These are phyloP conservation scores for Chrysosporium queenslandicum DNA, from an alignment of 2,329 filamentous ascomycete genomes.

Conservation along the genomic window DNA sequence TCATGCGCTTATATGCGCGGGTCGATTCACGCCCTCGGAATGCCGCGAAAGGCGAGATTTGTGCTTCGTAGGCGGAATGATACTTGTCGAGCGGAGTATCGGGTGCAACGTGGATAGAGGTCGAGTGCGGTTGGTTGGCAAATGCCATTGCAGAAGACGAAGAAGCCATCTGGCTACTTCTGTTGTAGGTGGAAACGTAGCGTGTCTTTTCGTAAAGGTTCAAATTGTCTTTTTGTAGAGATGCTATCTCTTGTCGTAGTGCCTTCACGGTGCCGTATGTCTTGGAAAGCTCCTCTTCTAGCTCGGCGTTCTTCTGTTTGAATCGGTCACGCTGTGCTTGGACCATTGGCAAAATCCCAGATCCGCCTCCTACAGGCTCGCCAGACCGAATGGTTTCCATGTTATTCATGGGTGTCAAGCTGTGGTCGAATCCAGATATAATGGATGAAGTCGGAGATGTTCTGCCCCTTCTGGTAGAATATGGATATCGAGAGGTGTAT, in stretches of 20 bases:
- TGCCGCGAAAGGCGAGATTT: constrained; percentile 88
- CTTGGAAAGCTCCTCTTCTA: constrained; percentile 83
- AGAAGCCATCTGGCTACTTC: constrained; percentile 46
- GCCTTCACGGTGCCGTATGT: constrained; percentile 72
- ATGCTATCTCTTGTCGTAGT: constrained; percentile 78
- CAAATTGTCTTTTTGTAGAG: constrained; percentile 90
- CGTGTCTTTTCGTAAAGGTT: constrained; percentile 95
- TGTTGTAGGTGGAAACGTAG: constrained; percentile 88
- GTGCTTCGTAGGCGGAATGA: constrained; percentile 83
- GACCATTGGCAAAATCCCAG: constrained; percentile 93
- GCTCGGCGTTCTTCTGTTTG: constrained; percentile 86
- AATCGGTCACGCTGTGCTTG: constrained; percentile 96
- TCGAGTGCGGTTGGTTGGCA: constrained; percentile 58
- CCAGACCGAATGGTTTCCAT: constrained; percentile 55
- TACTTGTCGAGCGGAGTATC: constrained; percentile 67
- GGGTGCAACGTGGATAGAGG: constrained; percentile 53
- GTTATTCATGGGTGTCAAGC: constrained; percentile 41
- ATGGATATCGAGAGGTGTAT: constrained; percentile 69
- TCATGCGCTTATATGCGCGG: constrained; percentile 86
- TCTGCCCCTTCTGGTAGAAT: constrained; percentile 57
- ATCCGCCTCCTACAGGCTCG: constrained; percentile 61
- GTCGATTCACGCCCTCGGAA: constrained; percentile 91
- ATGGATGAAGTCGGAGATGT: constrained; percentile 93
- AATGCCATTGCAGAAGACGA: constrained; percentile 57
- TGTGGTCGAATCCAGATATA: constrained; percentile 87